Evolutionary conservation across 177 flowering plant species (phyloP).

Genomic region (Vitis hybrid): DNA sequence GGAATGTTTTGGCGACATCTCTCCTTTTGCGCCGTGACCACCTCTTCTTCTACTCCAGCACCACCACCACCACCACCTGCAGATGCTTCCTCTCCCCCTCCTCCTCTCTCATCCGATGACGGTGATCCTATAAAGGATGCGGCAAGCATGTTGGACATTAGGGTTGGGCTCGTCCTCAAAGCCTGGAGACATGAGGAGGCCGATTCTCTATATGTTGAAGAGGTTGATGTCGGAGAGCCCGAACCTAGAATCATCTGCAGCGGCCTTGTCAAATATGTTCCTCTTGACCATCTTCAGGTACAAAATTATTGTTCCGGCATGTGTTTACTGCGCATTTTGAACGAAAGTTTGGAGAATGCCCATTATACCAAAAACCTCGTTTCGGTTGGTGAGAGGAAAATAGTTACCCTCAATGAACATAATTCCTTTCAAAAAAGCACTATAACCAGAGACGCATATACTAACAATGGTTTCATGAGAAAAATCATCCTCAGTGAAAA

Average conservation of each 20-base stretch:
- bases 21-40: too few relatives aligned
- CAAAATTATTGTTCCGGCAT: background rate
- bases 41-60: background rate
- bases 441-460: background rate
- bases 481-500: too few relatives aligned
- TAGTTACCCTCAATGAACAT: too few relatives aligned
- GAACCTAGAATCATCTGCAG: slow-evolving; percentile 90
- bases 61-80: background rate
- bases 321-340: background rate
- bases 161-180: slow-evolving; percentile 72
- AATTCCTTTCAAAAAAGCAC: background rate
- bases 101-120: background rate
- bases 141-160: slow-evolving; percentile 64
- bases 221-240: slow-evolving; percentile 90
- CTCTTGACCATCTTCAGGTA: slow-evolving; percentile 73
- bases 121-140: slow-evolving; percentile 42
- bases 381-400: too few relatives aligned
- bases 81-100: background rate
- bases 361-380: too few relatives aligned
- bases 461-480: too few relatives aligned
- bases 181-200: slow-evolving; percentile 96
- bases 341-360: background rate
- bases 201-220: slow-evolving; percentile 87
- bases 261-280: slow-evolving; percentile 82
- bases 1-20: too few relatives aligned